These are phyloP conservation scores for Colletotrichum chlorophyti DNA, from an alignment of 2,329 filamentous ascomycete species.

Conservation along the genomic window DNA sequence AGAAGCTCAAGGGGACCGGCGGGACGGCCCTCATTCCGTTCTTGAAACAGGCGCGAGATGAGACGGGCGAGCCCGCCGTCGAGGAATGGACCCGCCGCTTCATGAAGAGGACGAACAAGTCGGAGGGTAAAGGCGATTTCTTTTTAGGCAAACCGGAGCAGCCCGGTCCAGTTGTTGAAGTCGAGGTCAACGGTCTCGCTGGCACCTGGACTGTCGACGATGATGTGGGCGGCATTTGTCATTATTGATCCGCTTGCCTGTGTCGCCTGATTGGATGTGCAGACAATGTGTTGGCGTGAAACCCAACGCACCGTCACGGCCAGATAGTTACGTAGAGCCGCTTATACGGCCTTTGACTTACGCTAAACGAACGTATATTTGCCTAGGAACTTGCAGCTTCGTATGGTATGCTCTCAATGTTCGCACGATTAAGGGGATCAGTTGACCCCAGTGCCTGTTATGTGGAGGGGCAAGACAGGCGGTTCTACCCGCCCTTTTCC, in stretches of 20 bases:
- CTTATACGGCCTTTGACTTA: not conserved
- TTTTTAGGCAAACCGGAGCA: slow-evolving; percentile 61
- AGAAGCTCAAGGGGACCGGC: slow-evolving; percentile 84
- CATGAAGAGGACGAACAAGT: slow-evolving; percentile 59
- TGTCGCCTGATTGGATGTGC: not conserved
- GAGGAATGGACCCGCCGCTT: slow-evolving; percentile 66
- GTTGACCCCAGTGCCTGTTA: no score
- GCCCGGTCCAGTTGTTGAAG: slow-evolving; percentile 46
- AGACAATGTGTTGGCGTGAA: slow-evolving; percentile 1
- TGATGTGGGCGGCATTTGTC: slow-evolving; percentile 69
- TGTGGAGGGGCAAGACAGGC: no score
- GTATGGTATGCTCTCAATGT: no score
- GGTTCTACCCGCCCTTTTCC: no score
- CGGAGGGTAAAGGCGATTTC: slow-evolving; percentile 61
- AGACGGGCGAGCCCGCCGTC: slow-evolving; percentile 92
- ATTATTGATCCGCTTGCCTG: slow-evolving; percentile 45
- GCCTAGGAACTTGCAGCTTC: no score
- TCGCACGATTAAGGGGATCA: no score
- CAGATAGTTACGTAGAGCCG: not conserved
- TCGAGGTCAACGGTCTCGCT: slow-evolving; percentile 71
- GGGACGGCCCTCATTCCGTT: slow-evolving; percentile 95
- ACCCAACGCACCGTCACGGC: not conserved
- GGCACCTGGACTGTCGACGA: slow-evolving; percentile 92
- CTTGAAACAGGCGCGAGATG: slow-evolving; percentile 93
- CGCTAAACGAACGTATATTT: not conserved